phyloP scores from a whole-genome alignment of 78 protist species.

The Speleostelium caveatum region DNA sequence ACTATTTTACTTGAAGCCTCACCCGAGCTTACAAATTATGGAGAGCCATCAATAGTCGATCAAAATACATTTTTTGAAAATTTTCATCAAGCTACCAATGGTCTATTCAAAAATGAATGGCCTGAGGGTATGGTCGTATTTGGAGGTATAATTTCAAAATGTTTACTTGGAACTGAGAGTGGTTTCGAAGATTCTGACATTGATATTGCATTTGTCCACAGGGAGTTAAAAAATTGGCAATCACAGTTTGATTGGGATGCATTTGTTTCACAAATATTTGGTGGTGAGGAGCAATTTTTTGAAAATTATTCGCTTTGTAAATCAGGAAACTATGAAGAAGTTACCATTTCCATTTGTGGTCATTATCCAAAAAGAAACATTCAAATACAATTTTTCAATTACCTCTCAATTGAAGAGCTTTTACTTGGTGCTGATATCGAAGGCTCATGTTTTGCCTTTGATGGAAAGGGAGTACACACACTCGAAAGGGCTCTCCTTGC shows the following conservation, averaged over 20 bases:
- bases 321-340: neutral
- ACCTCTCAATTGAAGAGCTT: neutral
- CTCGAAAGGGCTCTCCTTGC: constrained; percentile 19
- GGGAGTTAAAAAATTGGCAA: neutral
- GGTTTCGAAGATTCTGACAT: constrained; percentile 48
- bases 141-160: constrained; percentile 38
- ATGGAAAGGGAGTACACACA: constrained; percentile 37
- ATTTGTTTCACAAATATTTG: neutral
- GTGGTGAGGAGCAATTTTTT: neutral
- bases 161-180: neutral
- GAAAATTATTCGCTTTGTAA: neutral
- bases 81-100: neutral
- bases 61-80: neutral
- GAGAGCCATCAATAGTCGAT: neutral
- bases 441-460: constrained; percentile 44
- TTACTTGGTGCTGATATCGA: constrained; percentile 45
- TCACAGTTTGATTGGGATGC: neutral
- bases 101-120: neutral
- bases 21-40: neutral
- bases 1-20: neutral
- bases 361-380: constrained; percentile 42
- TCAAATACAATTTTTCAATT: neutral
- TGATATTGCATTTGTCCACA: neutral
- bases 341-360: neutral
- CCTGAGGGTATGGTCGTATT: constrained; percentile 4